phyloP scores from a whole-genome alignment of 2,329 filamentous ascomycete species.

The Penicillium carneum region DNA sequence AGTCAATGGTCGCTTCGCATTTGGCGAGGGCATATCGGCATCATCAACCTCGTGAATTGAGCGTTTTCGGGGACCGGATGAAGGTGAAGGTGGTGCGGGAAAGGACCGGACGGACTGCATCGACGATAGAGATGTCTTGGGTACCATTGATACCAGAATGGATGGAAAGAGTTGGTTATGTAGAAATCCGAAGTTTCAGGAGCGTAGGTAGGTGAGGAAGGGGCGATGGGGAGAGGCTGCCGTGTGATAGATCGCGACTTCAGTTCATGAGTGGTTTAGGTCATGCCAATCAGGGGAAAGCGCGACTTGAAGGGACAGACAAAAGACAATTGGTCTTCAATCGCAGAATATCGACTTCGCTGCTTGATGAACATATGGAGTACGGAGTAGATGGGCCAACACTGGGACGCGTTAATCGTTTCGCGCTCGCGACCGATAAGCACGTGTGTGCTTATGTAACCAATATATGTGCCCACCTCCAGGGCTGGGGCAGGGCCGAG shows the following conservation, averaged over 20 bases:
- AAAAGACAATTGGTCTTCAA: neutral
- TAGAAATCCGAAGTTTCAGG: neutral
- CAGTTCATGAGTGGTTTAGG: neutral
- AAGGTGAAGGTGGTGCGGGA: slow-evolving; percentile 30
- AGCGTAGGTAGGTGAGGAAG: neutral
- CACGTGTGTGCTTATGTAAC: slow-evolving; percentile 31
- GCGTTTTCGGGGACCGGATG: slow-evolving; percentile 37
- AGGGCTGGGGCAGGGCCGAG: neutral
- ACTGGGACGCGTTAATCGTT: slow-evolving; percentile 33
- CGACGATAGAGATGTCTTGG: slow-evolving; percentile 33
- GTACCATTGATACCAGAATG: slow-evolving; percentile 32
- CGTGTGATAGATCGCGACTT: slow-evolving; percentile 20
- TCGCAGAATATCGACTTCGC: neutral
- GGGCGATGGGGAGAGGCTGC: slow-evolving; percentile 6
- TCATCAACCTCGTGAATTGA: slow-evolving; percentile 42
- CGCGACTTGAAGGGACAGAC: neutral
- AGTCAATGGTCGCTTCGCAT: slow-evolving; percentile 23
- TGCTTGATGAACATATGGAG: neutral
- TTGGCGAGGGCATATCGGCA: slow-evolving; percentile 16
- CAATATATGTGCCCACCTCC: neutral
- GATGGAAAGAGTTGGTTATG: neutral
- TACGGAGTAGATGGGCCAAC: slow-evolving; percentile 17
- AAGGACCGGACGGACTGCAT: slow-evolving; percentile 26
- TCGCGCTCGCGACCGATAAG: slow-evolving; percentile 37
- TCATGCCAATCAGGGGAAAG: slow-evolving; percentile 2